Evolutionary conservation across 1,284 basidiomycete species (phyloP).

Genomic region (Puccinia coronata): DNA sequence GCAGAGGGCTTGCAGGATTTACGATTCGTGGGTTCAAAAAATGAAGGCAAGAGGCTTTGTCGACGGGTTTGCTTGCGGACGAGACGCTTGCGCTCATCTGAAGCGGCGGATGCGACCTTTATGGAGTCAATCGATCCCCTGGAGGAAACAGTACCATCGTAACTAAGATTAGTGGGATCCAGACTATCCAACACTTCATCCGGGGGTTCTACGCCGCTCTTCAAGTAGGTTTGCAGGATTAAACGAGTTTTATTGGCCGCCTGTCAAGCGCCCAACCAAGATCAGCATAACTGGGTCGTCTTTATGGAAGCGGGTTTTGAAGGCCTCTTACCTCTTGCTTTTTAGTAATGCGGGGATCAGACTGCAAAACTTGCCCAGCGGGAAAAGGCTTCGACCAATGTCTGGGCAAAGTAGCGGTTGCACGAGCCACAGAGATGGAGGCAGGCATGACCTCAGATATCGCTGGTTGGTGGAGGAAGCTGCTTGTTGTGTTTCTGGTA

Average conservation of each 20-base stretch:
- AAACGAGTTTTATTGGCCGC: conserved; percentile 45
- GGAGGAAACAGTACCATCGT: conserved; percentile 26
- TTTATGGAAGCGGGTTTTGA: not conserved
- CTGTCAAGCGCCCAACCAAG: not conserved
- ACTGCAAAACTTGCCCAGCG: not conserved
- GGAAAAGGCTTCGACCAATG: conserved; percentile 34
- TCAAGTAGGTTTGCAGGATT: conserved; percentile 42
- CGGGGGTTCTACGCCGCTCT: conserved; percentile 43
- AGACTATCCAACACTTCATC: conserved; percentile 42
- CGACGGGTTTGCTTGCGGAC: conserved; percentile 39
- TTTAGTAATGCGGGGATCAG: conserved; percentile 32
- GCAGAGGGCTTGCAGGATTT: not conserved
- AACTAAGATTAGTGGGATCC: conserved; percentile 47
- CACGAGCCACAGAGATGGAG: conserved; percentile 44
- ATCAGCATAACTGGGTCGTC: not conserved
- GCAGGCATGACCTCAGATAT: conserved; percentile 29
- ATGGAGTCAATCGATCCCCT: not conserved
- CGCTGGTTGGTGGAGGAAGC: not conserved
- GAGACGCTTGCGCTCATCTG: conserved; percentile 19
- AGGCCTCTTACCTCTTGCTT: conserved; percentile 34
- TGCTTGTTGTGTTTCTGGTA: not conserved
- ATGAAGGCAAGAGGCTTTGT: conserved; percentile 44
- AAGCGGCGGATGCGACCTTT: not conserved
- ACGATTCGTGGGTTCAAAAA: conserved; percentile 30
- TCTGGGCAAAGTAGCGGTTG: conserved; percentile 47